Percentiles rank a stretch among this genome's conserved stretches.
Evolutionary conservation across 805 yeast genomes (phyloP).

Genomic region (Candida railenensis): DNA sequence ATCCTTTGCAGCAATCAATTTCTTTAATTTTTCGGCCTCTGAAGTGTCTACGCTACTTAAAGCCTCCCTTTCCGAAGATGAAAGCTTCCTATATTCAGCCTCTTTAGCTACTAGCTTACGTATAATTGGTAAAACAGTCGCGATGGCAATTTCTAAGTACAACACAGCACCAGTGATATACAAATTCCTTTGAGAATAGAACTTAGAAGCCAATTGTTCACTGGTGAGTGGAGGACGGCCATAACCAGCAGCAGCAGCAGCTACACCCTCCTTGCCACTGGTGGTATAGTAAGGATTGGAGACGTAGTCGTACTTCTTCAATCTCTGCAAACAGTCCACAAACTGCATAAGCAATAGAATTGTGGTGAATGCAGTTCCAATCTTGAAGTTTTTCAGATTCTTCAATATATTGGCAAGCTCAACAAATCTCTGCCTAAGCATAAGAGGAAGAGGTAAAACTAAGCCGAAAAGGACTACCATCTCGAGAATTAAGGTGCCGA

Average conservation of each 20-base stretch:
- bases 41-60: conserved; percentile 14
- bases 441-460: conserved; percentile 56
- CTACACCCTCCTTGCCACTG: neutral
- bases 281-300: conserved; percentile 22
- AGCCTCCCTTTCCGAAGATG: conserved; percentile 5
- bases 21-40: conserved; percentile 34
- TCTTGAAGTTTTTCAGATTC: conserved; percentile 40
- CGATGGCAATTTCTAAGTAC: conserved; percentile 53
- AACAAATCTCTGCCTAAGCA: conserved; percentile 44
- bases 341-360: conserved; percentile 49
- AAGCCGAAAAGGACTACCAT: conserved; percentile 48
- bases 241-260: conserved; percentile 9
- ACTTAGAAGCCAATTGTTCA: conserved; percentile 57
- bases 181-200: conserved; percentile 62
- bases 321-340: conserved; percentile 52
- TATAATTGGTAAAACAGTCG: conserved; percentile 52
- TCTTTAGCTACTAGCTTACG: conserved; percentile 51
- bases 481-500: conserved; percentile 49
- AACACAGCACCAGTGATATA: conserved; percentile 64
- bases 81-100: conserved; percentile 22
- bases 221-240: conserved; percentile 29
- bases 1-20: conserved; percentile 38
- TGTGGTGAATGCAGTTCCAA: conserved; percentile 42
- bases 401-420: conserved; percentile 32
- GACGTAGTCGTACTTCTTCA: conserved; percentile 20